phyloP scores from a whole-genome alignment of 192 early-diverging fungal genomes.

The Backusella morwellensis region DNA sequence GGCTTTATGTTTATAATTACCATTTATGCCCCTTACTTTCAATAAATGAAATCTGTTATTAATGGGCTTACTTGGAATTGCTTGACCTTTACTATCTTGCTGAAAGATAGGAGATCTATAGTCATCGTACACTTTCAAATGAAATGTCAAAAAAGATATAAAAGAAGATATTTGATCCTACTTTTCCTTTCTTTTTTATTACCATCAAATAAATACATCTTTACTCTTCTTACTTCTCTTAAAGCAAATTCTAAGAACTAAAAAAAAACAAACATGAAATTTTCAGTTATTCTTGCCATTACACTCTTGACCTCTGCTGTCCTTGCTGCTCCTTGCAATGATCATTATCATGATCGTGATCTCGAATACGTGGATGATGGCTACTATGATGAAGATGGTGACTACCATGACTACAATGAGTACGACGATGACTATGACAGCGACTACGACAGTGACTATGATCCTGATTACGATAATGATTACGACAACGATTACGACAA shows the following conservation, averaged over 20 bases:
- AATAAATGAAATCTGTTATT: constrained; percentile 1
- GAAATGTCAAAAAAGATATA: constrained; percentile 6
- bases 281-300: background rate
- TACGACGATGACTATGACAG: background rate
- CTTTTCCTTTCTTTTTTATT: background rate
- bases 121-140: constrained; percentile 5
- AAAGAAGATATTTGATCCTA: background rate
- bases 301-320: background rate
- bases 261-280: background rate
- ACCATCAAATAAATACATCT: background rate
- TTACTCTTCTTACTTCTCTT: background rate
- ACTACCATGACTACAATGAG: background rate
- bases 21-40: background rate
- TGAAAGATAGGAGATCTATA: background rate
- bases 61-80: background rate
- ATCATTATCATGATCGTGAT: background rate
- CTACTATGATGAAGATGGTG: background rate
- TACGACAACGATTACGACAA: background rate
- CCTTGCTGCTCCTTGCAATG: background rate
- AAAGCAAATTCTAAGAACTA: background rate
- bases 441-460: background rate
- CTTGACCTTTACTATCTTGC: background rate
- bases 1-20: background rate
- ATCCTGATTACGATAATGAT: background rate
- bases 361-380: background rate